Conservation (phyloP, 345 rosid genomes). For the Firmiana major region DNA sequence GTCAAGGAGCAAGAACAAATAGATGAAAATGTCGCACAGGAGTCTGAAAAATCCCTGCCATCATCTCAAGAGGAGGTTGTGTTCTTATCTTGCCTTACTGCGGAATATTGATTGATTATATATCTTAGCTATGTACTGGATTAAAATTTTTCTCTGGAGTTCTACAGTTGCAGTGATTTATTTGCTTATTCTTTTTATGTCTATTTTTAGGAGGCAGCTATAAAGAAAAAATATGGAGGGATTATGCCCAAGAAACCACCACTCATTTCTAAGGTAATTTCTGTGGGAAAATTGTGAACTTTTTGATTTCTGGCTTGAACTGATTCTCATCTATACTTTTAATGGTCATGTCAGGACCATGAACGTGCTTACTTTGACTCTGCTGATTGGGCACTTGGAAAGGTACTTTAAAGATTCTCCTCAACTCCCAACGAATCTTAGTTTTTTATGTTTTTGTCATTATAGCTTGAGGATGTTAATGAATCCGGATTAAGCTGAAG, state of each 20-base stretch:
- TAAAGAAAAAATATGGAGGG: constrained; percentile 95
- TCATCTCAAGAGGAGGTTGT: constrained; percentile 69
- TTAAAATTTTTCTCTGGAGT: not conserved
- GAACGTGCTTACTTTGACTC: constrained; percentile 99
- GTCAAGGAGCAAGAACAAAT: not conserved
- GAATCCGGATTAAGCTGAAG: constrained; percentile 6
- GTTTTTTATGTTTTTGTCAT: not conserved
- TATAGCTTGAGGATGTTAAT: constrained; percentile 10
- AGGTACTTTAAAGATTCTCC: constrained; percentile 40
- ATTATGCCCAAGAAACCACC: constrained; percentile 96
- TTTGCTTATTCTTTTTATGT: not conserved
- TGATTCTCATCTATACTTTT: constrained; percentile 10
- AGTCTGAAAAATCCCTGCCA: constrained; percentile 32
- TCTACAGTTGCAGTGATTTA: constrained; percentile 1
- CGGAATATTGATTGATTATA: constrained; percentile 5
- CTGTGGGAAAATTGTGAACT: not conserved
- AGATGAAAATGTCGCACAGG: not conserved
- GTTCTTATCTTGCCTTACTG: not conserved
- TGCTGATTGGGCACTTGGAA: constrained; percentile 99
- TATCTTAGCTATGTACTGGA: not conserved
- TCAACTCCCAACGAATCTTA: not conserved
- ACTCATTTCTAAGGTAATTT: constrained; percentile 87
- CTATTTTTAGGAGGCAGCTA: constrained; percentile 51
- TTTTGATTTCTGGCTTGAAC: constrained; percentile 4
- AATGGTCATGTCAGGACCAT: constrained; percentile 61